These are phyloP conservation scores for Leccinum angustisporum DNA, from an alignment of 1,284 basidiomycete genomes.

Conservation along the genomic window DNA sequence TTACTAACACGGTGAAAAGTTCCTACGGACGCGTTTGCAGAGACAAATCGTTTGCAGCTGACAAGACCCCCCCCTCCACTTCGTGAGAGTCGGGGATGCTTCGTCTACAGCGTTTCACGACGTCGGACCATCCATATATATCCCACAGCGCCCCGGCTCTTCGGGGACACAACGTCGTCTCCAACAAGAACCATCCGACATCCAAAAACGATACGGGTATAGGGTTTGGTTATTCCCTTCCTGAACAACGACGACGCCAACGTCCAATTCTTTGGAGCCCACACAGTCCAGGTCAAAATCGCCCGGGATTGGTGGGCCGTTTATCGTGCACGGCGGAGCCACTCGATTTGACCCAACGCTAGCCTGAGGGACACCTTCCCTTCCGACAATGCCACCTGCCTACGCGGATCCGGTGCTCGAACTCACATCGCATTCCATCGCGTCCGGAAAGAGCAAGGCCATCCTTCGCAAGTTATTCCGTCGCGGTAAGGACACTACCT, in stretches of 20 bases:
- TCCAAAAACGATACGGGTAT: constrained; percentile 74
- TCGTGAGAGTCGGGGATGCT: too few species aligned
- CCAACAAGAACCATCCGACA: constrained; percentile 71
- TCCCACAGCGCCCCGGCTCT: constrained; percentile 33
- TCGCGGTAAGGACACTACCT: constrained; percentile 41
- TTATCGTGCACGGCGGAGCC: background rate
- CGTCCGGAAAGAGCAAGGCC: constrained; percentile 56
- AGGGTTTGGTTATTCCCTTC: constrained; percentile 77
- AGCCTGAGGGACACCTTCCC: constrained; percentile 60
- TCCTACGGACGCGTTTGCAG: too few species aligned
- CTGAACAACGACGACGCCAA: constrained; percentile 69
- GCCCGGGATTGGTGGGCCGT: constrained; percentile 77
- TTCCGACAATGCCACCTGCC: constrained; percentile 42
- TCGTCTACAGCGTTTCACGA: too few species aligned
- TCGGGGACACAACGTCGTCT: constrained; percentile 62
- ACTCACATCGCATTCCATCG: constrained; percentile 59
- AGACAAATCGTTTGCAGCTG: too few species aligned
- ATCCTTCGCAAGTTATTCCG: constrained; percentile 71
- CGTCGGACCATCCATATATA: too few species aligned
- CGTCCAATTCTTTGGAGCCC: constrained; percentile 90
- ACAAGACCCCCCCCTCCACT: too few species aligned
- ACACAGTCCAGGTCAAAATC: constrained; percentile 89
- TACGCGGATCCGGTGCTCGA: constrained; percentile 44
- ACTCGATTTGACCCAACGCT: constrained; percentile 11
- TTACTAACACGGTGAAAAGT: too few species aligned